Evolutionary conservation across 164 flowering plant genomes (phyloP), one percentile per base, ranked within the genome.

Genomic region (Echeveria elegans): DNA sequence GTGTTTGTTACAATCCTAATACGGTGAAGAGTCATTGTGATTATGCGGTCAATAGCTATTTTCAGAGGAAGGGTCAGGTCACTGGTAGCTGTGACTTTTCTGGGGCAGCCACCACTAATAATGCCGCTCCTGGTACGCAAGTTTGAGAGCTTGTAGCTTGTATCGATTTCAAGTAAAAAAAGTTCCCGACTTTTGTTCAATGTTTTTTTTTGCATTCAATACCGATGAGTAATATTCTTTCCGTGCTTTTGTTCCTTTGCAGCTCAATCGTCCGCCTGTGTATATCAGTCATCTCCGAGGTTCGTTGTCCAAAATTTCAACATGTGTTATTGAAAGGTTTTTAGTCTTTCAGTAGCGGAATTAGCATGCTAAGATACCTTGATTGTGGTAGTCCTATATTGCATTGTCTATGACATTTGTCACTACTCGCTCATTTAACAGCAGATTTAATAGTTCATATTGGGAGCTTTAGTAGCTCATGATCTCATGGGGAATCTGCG

Each of bases 1-100:
- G 97, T 8, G 67, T 75, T 26, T 68, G 70, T 40, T 68, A 67
- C 71, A 69, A 77, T 6, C 97, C 97, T 43, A 88, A 89, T 77
- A 88, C 94, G 45, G 82, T 88, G 1, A 83, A 75, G 53, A 79
- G 69, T 72, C 97, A 89, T 80, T 89, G 96, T 67, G 72, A 74
- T 64, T 91, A 82, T 72, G 97, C 96, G 48, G 93, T 81, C 30
- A 91, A 89, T 59, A 91, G 97, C 80, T 89, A 83, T 69, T 91
- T 71, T 74, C 97, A 87, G 65, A 85, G 29, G 71, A 85, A 81
- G 69, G 75, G 78, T 16, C 86, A 84, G 68, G 70, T 63, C 68
- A 2, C 38, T 12, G 86, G 81, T 1, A 79, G 77, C 75, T 91
- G 97, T 80, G 89, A 85, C 58, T 89, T 89, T 64, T 8, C 76